Conservation (phyloP, 2,329 filamentous ascomycete species). For the Trichoderma guizhouense region DNA sequence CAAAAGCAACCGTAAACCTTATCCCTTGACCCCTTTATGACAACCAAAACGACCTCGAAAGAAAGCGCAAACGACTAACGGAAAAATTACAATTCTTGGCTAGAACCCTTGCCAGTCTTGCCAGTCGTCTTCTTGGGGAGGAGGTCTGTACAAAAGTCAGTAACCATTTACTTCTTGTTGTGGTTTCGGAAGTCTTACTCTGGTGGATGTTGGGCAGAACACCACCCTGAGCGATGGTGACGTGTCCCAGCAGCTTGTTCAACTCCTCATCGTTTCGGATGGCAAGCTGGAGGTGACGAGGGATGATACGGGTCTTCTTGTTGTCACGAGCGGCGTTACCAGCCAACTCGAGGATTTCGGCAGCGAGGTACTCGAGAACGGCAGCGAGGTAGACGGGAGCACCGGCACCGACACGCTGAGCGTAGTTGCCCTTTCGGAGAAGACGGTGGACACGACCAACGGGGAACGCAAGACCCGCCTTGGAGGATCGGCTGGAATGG, state of each 20-base stretch:
- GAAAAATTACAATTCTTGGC: constrained; percentile 82
- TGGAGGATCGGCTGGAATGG: constrained; percentile 79
- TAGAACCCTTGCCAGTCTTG: constrained; percentile 88
- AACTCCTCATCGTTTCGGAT: constrained; percentile 99
- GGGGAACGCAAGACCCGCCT: constrained; percentile 98
- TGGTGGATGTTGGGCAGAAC: constrained; percentile 96
- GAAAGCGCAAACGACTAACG: constrained; percentile 46
- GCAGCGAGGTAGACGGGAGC: constrained; percentile 96
- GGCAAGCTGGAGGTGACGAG: constrained; percentile 96
- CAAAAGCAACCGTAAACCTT: constrained; percentile 63
- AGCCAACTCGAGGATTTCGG: constrained; percentile 97
- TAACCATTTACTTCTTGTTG: constrained; percentile 29
- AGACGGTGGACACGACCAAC: constrained; percentile 99
- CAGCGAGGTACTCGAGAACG: constrained; percentile 96
- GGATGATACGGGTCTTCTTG: constrained; percentile 99
- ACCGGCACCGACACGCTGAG: constrained; percentile 98
- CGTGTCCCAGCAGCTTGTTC: constrained; percentile 96
- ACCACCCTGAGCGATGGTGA: constrained; percentile 96
- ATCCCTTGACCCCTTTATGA: constrained; percentile 76
- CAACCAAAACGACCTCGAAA: constrained; percentile 63
- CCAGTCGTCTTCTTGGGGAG: constrained; percentile 96
- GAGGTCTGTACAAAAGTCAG: constrained; percentile 61
- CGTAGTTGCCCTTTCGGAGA: constrained; percentile 98
- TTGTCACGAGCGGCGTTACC: constrained; percentile 98
- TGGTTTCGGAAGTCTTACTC: constrained; percentile 60